A percentile compares a stretch with the other conserved stretches of the same genome.
These are phyloP conservation scores for Hypoxylon sp. DNA, from an alignment of 2,329 filamentous ascomycete genomes.

Conservation along the genomic window DNA sequence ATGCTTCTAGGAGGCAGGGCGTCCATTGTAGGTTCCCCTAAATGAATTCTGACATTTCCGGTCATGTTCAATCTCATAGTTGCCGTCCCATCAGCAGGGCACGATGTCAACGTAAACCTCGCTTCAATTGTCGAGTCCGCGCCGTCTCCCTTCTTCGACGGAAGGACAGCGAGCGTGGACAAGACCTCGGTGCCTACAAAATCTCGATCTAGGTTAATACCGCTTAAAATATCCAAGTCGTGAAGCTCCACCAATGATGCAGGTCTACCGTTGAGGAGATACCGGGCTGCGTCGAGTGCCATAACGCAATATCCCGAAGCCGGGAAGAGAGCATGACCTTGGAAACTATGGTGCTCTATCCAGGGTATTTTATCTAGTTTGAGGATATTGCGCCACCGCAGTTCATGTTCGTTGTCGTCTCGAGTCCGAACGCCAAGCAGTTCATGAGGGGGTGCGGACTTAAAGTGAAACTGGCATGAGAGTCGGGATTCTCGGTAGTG, in stretches of 20 bases:
- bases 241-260: constrained; percentile 51
- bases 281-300: constrained; percentile 61
- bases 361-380: constrained; percentile 58
- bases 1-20: constrained; percentile 50
- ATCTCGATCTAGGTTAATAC: constrained; percentile 51
- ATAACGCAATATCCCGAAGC: constrained; percentile 65
- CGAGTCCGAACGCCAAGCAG: constrained; percentile 58
- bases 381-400: constrained; percentile 62
- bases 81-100: constrained; percentile 52
- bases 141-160: constrained; percentile 24
- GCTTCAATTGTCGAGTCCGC: constrained; percentile 50
- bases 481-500: constrained; percentile 63
- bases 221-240: constrained; percentile 51
- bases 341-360: constrained; percentile 60
- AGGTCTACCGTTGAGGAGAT: constrained; percentile 43
- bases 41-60: constrained; percentile 53
- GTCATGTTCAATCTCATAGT: constrained; percentile 58
- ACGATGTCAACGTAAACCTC: constrained; percentile 56
- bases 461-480: constrained; percentile 58
- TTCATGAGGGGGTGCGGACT: constrained; percentile 54
- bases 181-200: constrained; percentile 57
- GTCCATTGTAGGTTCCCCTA: constrained; percentile 50
- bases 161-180: constrained; percentile 55
- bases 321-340: constrained; percentile 62
- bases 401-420: constrained; percentile 56